These are phyloP conservation scores for Hypsizygus ulmarius DNA, from an alignment of 1,284 basidiomycete species.

Conservation along the genomic window DNA sequence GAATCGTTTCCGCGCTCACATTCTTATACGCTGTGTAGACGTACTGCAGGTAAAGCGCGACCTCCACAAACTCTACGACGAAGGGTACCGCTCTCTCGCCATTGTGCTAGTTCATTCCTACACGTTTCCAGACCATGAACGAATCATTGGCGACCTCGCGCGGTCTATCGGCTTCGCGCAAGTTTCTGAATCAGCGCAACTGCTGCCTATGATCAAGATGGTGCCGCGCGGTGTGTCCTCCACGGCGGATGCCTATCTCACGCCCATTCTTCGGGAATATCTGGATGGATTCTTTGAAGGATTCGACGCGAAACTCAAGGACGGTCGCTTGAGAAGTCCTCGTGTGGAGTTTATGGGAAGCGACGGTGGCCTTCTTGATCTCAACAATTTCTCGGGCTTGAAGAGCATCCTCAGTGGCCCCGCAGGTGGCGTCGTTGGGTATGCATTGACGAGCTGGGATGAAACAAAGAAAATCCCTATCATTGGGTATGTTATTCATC, in stretches of 20 bases:
- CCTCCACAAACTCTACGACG: slow-evolving; percentile 66
- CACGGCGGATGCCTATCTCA: slow-evolving; percentile 96
- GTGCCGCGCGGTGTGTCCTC: slow-evolving; percentile 90
- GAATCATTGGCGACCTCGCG: slow-evolving; percentile 70
- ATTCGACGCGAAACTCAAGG: slow-evolving; percentile 72
- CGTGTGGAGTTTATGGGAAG: slow-evolving; percentile 84
- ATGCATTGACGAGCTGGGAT: slow-evolving; percentile 84
- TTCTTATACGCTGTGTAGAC: slow-evolving; percentile 40
- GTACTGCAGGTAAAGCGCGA: slow-evolving; percentile 50
- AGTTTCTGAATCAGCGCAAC: slow-evolving; percentile 83
- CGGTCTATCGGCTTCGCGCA: slow-evolving; percentile 81
- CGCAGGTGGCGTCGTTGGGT: slow-evolving; percentile 87
- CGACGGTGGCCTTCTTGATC: slow-evolving; percentile 84
- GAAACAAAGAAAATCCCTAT: slow-evolving; percentile 60
- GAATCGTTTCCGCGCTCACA: background rate
- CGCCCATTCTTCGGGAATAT: slow-evolving; percentile 83
- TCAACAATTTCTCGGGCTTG: slow-evolving; percentile 84
- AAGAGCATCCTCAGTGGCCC: slow-evolving; percentile 88
- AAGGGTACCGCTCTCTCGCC: slow-evolving; percentile 82
- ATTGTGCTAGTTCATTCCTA: slow-evolving; percentile 92
- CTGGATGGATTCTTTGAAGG: slow-evolving; percentile 92
- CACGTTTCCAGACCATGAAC: slow-evolving; percentile 84
- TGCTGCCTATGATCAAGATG: slow-evolving; percentile 95
- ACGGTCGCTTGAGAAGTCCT: slow-evolving; percentile 47
- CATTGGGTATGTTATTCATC: slow-evolving; percentile 56